Percentiles rank a stretch among this genome's conserved stretches.
Evolutionary conservation across 495 filamentous ascomycete species (phyloP).

Genomic region (Penicillium silybi): DNA sequence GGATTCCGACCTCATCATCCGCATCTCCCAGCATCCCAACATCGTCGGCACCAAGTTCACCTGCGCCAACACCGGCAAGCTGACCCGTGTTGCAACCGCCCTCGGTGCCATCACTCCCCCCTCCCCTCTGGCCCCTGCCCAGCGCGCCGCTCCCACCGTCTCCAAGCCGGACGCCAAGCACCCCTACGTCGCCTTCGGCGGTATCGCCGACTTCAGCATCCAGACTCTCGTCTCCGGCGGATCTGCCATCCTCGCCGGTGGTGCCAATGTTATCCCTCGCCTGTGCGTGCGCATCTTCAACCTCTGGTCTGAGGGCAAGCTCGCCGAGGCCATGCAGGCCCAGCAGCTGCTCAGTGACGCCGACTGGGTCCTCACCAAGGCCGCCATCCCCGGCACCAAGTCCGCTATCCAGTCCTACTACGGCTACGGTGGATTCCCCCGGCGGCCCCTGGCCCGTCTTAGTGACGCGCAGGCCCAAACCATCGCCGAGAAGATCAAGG

Average conservation of each 20-base stretch:
- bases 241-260: constrained; percentile 80
- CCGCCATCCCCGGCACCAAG: constrained; percentile 84
- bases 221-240: constrained; percentile 79
- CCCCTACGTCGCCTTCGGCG: constrained; percentile 82
- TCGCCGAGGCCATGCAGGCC: constrained; percentile 67
- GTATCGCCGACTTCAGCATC: constrained; percentile 82
- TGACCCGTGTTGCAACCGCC: constrained; percentile 76
- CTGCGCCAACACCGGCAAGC: constrained; percentile 83
- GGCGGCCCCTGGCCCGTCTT: constrained; percentile 67
- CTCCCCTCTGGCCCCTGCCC: constrained; percentile 34
- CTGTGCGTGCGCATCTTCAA: constrained; percentile 79
- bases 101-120: constrained; percentile 66
- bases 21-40: constrained; percentile 75
- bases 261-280: constrained; percentile 82
- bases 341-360: constrained; percentile 69
- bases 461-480: constrained; percentile 50
- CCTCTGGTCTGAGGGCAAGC: constrained; percentile 67
- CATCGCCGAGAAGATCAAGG: constrained; percentile 58
- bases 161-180: constrained; percentile 42
- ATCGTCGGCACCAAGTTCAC: constrained; percentile 89
- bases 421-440: constrained; percentile 78
- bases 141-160: constrained; percentile 22
- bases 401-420: constrained; percentile 76
- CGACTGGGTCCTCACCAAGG: constrained; percentile 85
- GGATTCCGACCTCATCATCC: constrained; percentile 84